phyloP scores from a whole-genome alignment of 495 filamentous ascomycete genomes.

The Glarea lozoyensis region DNA sequence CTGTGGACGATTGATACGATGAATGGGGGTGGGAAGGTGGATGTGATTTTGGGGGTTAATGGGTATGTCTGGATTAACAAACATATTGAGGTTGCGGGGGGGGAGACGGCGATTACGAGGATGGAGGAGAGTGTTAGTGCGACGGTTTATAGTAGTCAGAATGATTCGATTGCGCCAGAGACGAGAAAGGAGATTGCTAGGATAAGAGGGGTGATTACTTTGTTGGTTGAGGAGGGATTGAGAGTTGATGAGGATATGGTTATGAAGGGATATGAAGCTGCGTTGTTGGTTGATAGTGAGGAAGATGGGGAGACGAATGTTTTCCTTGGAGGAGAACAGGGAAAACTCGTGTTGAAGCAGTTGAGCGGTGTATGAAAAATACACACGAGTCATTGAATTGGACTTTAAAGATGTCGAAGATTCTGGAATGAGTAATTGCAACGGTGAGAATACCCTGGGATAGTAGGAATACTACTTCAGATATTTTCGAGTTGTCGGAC shows the following conservation, averaged over 20 bases:
- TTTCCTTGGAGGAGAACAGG: conserved; percentile 68
- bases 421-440: no score
- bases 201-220: conserved; percentile 66
- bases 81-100: conserved; percentile 40
- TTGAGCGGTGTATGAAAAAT: conserved; percentile 33
- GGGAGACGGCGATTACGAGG: conserved; percentile 53
- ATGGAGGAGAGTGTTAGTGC: conserved; percentile 71
- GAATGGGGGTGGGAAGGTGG: conserved; percentile 65
- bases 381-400: no score
- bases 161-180: conserved; percentile 64
- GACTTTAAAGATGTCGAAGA: no score
- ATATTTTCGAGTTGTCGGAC: no score
- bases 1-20: conserved; percentile 70
- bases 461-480: no score
- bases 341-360: conserved; percentile 53
- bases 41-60: conserved; percentile 88
- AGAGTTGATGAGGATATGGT: conserved; percentile 91
- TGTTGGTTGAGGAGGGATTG: conserved; percentile 70
- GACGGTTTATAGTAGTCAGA: conserved; percentile 79
- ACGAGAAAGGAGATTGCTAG: conserved; percentile 85
- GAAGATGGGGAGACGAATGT: conserved; percentile 38
- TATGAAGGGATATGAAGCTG: conserved; percentile 69
- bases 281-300: conserved; percentile 53
- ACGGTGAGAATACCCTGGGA: no score
- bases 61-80: conserved; percentile 92